Evolutionary conservation across 2,329 filamentous ascomycete genomes (phyloP).

Genomic region (Fusarium sp.): DNA sequence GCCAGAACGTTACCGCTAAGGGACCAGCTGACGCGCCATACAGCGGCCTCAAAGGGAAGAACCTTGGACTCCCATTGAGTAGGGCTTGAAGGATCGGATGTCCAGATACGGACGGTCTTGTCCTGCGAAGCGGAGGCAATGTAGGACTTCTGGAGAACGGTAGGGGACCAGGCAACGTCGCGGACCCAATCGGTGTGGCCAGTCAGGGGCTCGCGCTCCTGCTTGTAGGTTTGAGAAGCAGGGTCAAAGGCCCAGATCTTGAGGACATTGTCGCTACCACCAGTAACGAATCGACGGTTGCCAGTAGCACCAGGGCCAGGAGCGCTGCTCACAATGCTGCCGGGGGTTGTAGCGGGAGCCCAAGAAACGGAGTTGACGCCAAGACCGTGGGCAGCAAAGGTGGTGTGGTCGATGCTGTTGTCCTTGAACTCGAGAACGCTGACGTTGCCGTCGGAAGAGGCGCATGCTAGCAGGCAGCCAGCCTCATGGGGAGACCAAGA

Average conservation of each 20-base stretch:
- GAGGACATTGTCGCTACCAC: conserved; percentile 91
- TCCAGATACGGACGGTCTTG: conserved; percentile 98
- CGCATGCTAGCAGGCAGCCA: conserved; percentile 93
- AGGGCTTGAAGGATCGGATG: conserved; percentile 70
- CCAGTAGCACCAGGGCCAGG: conserved; percentile 68
- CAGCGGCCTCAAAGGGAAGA: conserved; percentile 85
- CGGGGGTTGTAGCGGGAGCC: conserved; percentile 87
- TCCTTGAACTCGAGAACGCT: conserved; percentile 97
- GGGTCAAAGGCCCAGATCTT: conserved; percentile 90
- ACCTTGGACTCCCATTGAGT: conserved; percentile 87
- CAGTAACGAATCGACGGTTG: conserved; percentile 89
- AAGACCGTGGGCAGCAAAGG: conserved; percentile 91
- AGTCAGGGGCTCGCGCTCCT: conserved; percentile 71
- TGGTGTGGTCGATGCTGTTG: conserved; percentile 88
- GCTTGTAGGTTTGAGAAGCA: conserved; percentile 69
- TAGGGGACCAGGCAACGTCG: conserved; percentile 97
- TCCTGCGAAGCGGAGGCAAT: conserved; percentile 96
- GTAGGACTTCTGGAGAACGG: conserved; percentile 93
- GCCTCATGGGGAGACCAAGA: conserved; percentile 98
- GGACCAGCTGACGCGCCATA: conserved; percentile 98
- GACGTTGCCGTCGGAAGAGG: conserved; percentile 92
- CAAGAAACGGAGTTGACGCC: conserved; percentile 97
- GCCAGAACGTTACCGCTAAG: conserved; percentile 96
- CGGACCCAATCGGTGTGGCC: conserved; percentile 97
- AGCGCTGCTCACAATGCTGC: conserved; percentile 82